Evolutionary conservation across 495 filamentous ascomycete species (phyloP), one percentile per base, ranked within the genome.

Genomic region (Tuber brumale): DNA sequence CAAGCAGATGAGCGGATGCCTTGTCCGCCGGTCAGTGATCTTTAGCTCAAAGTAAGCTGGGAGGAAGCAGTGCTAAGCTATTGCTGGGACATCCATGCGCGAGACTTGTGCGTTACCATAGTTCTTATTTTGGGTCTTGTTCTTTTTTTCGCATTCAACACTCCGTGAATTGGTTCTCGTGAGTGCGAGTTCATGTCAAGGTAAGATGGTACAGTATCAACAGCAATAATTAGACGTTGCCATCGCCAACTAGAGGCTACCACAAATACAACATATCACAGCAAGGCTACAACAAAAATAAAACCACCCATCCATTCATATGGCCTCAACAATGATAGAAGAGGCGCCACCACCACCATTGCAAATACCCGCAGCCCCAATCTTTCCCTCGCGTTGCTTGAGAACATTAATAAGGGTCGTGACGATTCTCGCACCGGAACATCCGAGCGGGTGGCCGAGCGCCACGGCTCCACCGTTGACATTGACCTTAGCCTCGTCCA

Each of bases 281-380:
- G 14, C 57, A 66, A 35, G 57, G 14, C 57, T 35, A 18, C n/a
- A 31, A 31, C 57, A 35, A 66, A 31, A 66, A 18, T 18, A 74
- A 12, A 23, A 57, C 21, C 48, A 57, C 57, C 57, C 48, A 66
- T 66, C 35, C 57, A 66, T 31, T 66, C 31, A 66, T 66, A 66
- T 27, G 41, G 73, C 69, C 87, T 99, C 95, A 80, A 99, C 87
- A 72, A 99, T 92, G 75, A 99, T 85, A 70, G 96, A 94, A 82
- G 90, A 93, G 57, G 95, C 95, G 80, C 95, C 95, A 80, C 95
- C 95, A 61, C 95, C 95, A 75, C 95, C 95, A 86, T 99, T 99
- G 89, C 95, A 99, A 82, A 99, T 99, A 66, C 94, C 95, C 48
- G 92, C 94, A 82, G 89, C 92, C 70, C 95, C 95, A 84, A 97